Conservation (phyloP, 2,329 filamentous ascomycete species). For the Hypoxylon sp. region DNA sequence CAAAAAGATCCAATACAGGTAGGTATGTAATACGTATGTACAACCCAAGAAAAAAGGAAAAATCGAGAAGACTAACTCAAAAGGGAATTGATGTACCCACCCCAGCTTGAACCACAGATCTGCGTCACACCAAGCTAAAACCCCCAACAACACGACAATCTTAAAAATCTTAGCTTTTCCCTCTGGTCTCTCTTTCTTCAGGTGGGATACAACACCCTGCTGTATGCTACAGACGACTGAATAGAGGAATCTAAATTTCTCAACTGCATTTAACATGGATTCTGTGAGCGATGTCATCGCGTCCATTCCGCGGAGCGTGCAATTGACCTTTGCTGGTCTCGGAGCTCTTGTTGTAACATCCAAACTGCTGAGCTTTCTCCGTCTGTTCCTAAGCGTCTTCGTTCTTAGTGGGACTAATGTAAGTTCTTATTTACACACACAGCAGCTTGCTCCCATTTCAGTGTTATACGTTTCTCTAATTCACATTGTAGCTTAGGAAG, state of each 20-base stretch:
- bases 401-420: slow-evolving; percentile 74
- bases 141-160: slow-evolving; percentile 9
- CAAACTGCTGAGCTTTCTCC: slow-evolving; percentile 70
- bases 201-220: neutral
- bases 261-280: slow-evolving; percentile 49
- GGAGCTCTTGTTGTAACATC: slow-evolving; percentile 71
- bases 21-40: no score
- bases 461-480: slow-evolving; percentile 27
- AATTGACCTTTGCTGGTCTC: slow-evolving; percentile 64
- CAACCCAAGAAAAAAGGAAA: neutral
- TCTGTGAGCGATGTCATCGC: slow-evolving; percentile 53
- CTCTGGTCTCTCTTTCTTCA: neutral
- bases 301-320: slow-evolving; percentile 60
- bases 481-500: slow-evolving; percentile 75
- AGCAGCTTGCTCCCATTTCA: neutral
- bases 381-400: slow-evolving; percentile 76
- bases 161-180: neutral
- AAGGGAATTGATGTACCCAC: neutral
- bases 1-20: neutral
- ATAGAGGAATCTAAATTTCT: neutral
- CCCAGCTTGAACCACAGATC: slow-evolving; percentile 21
- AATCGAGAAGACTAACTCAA: neutral
- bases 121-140: slow-evolving; percentile 20
- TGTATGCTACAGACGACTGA: neutral
- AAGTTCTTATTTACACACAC: slow-evolving; percentile 49